Evolutionary conservation across 331 rosid genomes (phyloP), one percentile per base, ranked within the genome.

Genomic region (Quercus phellos): DNA sequence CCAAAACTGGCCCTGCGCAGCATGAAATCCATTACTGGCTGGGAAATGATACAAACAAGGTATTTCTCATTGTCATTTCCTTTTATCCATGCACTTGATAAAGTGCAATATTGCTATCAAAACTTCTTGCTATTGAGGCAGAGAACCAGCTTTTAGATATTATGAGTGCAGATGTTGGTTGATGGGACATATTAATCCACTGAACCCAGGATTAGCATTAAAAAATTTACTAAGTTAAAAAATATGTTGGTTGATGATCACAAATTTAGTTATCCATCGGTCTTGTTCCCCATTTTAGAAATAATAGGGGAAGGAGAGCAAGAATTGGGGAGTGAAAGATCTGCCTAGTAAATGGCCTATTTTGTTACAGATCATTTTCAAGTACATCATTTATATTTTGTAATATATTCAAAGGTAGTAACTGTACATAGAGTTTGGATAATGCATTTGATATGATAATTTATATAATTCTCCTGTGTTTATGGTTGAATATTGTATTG

Each of bases 21-120:
- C 93, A 92, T 74, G 97, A 94, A 74, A 81, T 92, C 68, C 98
- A 94, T 80, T 94, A 87, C 85, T 94, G 97, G 97, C 83, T 90
- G 43, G 97, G 97, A 88, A 88, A 85, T 81, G 89, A 84, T 27
- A 17, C 95, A 63, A 85, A 77, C 68, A 88, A 94, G 97, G 98
- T 94, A 77, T 67, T 68, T 53, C 51, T 72, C 64, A 51, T 61
- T 6, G 3, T 66, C 26, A 56, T 60, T 58, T 72, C 53, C 51
- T 34, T 70, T 81, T 77, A 66, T 66, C 38, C 51, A 3, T 34
- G 46, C 32, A 26, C 70, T 82, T 19, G 42, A 53, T 76, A 51
- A 10, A 46, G 55, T 24, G 5, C 21, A 51, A 51, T 21, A 27
- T 72, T 22, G 46, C 13, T 11, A 7, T 34, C 19, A 32, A 32